Percentiles rank a stretch among this genome's conserved stretches.
Evolutionary conservation across 192 early-diverging fungal species (phyloP).

Genomic region (Umbelopsis vinacea): DNA sequence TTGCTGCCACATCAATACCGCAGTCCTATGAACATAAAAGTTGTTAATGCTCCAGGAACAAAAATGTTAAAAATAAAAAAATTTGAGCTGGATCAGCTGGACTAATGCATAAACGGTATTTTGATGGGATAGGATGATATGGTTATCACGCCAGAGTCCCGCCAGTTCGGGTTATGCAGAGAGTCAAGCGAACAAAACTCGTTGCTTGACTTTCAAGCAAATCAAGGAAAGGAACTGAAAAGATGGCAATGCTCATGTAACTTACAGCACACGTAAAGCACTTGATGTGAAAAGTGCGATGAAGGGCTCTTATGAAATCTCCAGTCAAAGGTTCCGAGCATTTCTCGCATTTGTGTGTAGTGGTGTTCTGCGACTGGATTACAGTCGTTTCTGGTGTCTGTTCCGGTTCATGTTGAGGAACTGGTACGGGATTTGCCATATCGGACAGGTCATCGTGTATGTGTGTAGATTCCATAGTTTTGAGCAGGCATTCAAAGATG

Average conservation of each 20-base stretch:
- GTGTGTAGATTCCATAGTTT: background rate
- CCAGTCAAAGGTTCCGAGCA: constrained; percentile 79
- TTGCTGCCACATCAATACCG: constrained; percentile 76
- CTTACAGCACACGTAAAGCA: constrained; percentile 95
- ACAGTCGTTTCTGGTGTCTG: background rate
- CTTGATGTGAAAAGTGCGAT: constrained; percentile 85
- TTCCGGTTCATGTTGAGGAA: background rate
- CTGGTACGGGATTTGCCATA: background rate
- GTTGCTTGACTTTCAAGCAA: background rate
- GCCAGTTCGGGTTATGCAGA: too few species aligned
- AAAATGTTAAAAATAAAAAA: constrained; percentile 35
- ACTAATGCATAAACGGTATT: background rate
- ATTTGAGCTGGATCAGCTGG: background rate
- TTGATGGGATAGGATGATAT: background rate
- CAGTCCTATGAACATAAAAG: constrained; percentile 64
- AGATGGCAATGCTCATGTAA: background rate
- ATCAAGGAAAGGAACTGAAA: background rate
- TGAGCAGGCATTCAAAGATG: constrained; percentile 19
- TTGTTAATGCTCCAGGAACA: constrained; percentile 2
- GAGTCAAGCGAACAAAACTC: background rate
- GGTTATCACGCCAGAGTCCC: too few species aligned
- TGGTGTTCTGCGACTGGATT: background rate
- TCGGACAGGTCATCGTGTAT: background rate
- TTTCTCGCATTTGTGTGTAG: constrained; percentile 52
- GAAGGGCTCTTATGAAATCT: constrained; percentile 88